phyloP scores from a whole-genome alignment of 108 stramenopile genomes.

The Discostella stelligeroides region DNA sequence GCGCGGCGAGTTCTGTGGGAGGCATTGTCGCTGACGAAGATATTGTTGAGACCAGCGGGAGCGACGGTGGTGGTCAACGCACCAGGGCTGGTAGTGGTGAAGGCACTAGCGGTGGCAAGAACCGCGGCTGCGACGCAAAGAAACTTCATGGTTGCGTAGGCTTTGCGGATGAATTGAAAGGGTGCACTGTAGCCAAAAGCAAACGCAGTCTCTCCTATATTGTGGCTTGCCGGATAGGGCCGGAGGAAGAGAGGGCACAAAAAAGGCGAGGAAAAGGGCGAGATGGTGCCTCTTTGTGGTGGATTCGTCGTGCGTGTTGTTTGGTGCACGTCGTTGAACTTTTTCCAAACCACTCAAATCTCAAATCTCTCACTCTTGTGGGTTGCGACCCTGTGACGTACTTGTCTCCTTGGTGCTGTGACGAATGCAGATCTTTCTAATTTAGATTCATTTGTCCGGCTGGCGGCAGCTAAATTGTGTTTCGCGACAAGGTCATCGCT shows the following conservation, averaged over 20 bases:
- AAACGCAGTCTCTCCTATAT: no score
- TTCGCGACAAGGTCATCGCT: background rate
- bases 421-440: background rate
- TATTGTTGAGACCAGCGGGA: conserved; percentile 43
- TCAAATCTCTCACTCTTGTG: background rate
- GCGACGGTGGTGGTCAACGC: conserved; percentile 61
- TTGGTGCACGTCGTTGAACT: background rate
- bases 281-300: background rate
- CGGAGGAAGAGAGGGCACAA: background rate
- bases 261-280: background rate
- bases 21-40: conserved; percentile 30
- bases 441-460: background rate
- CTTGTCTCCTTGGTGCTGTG: background rate
- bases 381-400: background rate
- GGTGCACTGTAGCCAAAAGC: background rate
- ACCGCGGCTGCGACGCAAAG: conserved; percentile 61
- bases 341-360: background rate
- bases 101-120: conserved; percentile 65
- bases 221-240: conserved; percentile 3
- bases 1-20: conserved; percentile 72
- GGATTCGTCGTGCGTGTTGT: background rate
- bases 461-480: no score
- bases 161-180: background rate
- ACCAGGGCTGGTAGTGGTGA: conserved; percentile 35
- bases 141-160: conserved; percentile 63